Evolutionary conservation across 2,329 filamentous ascomycete species (phyloP), one percentile per base, ranked within the genome.

Genomic region (Colletotrichum karsti): DNA sequence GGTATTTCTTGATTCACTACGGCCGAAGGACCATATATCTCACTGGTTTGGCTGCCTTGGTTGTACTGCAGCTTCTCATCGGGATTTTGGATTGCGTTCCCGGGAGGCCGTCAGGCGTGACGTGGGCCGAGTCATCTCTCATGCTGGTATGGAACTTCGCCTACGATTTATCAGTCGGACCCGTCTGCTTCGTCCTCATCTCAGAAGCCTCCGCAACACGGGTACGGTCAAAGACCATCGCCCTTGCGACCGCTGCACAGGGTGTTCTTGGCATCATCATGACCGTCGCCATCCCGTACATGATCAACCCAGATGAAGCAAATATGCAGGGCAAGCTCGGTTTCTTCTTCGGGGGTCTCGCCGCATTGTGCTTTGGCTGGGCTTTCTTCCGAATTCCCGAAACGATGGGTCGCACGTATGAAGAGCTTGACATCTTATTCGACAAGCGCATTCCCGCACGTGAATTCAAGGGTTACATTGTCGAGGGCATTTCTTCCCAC

Each of bases 91-190:
- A 85, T 63, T 84, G 82, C 51, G 79, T 85, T 8, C 82, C 81
- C 0, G 77, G 77, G 10, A 77, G 80, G 2, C 77, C 79, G 3
- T 73, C 75, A 0, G 79, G 79, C 13, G 77, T 79, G 53, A 75
- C 73, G 15, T 87, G 83, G 82, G 84, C 82, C 1, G 82, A 85
- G 59, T 86, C 84, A 4, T 79, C 80, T 3, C 77, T 89, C 15
- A 81, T 88, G 70, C 73, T 88, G 7, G 76, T 79, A 37, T 80
- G 78, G 75, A 82, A 80, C 58, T 75, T 71, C 30, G 53, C 61
- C 54, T 82, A 81, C 60, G 75, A 81, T 66, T 73, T 73, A 41
- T 81, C 79, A 5, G 77, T 82, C 26, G 80, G 80, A 0, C 80
- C 71, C 26, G 51, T 72, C 15, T 69, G 62, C 64, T 41, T 87